phyloP scores from a whole-genome alignment of 2,329 filamentous ascomycete species.

The Cladosporium austrohemisphaericum region DNA sequence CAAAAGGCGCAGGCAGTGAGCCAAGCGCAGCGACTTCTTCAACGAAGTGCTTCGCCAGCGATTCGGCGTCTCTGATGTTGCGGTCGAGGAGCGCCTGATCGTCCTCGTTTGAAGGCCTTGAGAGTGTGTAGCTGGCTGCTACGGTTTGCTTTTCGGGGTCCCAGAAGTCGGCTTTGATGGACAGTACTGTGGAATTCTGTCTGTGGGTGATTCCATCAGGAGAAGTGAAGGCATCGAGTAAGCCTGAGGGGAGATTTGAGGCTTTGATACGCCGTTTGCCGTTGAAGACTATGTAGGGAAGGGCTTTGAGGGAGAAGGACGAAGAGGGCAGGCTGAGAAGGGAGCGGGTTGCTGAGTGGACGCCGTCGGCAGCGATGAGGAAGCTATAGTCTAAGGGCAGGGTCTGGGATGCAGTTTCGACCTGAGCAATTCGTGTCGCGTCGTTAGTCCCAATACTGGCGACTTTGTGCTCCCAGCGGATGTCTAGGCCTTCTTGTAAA shows the following conservation, averaged over 20 bases:
- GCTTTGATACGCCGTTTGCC: constrained; percentile 27
- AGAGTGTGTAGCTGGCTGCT: constrained; percentile 40
- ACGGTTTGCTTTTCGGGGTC: constrained; percentile 25
- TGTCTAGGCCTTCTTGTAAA: constrained; percentile 35
- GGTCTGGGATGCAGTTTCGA: not conserved
- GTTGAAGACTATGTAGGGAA: constrained; percentile 39
- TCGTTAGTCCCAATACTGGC: not conserved
- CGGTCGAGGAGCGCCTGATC: constrained; percentile 35
- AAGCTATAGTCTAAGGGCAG: constrained; percentile 17
- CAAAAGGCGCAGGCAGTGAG: constrained; percentile 31
- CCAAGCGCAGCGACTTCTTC: constrained; percentile 30
- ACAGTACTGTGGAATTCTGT: constrained; percentile 29
- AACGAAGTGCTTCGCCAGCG: constrained; percentile 36
- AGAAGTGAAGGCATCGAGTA: constrained; percentile 13
- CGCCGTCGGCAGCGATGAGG: constrained; percentile 38
- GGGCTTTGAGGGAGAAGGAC: constrained; percentile 25
- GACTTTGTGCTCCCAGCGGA: constrained; percentile 33
- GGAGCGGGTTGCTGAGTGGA: constrained; percentile 30
- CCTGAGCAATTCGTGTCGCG: constrained; percentile 7
- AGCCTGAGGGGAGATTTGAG: constrained; percentile 13
- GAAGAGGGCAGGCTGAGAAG: not conserved
- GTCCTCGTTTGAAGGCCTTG: constrained; percentile 29
- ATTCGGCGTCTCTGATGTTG: constrained; percentile 28
- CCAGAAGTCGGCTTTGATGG: constrained; percentile 26
- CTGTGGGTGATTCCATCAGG: constrained; percentile 16